Conservation (phyloP, 2,329 filamentous ascomycete genomes). For the Cytospora chrysosperma region DNA sequence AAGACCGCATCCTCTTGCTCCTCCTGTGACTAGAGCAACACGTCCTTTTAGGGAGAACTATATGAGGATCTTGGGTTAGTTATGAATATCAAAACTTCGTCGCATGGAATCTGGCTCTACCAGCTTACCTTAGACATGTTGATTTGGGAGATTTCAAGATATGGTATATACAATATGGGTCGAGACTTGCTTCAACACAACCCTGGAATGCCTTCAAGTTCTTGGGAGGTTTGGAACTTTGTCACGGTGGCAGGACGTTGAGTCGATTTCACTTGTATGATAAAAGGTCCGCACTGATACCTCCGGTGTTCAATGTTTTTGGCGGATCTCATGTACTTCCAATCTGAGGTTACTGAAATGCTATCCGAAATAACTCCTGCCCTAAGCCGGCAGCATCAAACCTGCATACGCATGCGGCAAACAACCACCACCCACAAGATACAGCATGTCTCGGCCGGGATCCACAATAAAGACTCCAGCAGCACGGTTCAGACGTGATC, state of each 20-base stretch:
- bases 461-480: background rate
- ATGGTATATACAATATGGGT: background rate
- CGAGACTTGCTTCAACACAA: background rate
- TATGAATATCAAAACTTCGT: too few relatives aligned
- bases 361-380: background rate
- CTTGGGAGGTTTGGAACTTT: background rate
- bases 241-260: too few relatives aligned
- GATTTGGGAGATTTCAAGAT: background rate
- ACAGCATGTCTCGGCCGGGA: background rate
- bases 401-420: background rate
- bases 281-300: background rate
- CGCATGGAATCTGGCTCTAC: rapidly evolving
- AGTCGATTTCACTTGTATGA: background rate
- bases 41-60: slow-evolving; percentile 50
- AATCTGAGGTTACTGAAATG: background rate
- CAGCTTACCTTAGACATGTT: slow-evolving; percentile 17
- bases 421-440: background rate
- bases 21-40: slow-evolving; percentile 46
- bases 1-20: slow-evolving; percentile 45
- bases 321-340: background rate
- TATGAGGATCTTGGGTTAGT: background rate
- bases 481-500: background rate
- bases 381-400: background rate
- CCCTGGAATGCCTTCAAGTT: background rate
- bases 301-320: background rate